phyloP scores from a whole-genome alignment of 169 alveolate genomes.

The Plasmodium vivax region DNA sequence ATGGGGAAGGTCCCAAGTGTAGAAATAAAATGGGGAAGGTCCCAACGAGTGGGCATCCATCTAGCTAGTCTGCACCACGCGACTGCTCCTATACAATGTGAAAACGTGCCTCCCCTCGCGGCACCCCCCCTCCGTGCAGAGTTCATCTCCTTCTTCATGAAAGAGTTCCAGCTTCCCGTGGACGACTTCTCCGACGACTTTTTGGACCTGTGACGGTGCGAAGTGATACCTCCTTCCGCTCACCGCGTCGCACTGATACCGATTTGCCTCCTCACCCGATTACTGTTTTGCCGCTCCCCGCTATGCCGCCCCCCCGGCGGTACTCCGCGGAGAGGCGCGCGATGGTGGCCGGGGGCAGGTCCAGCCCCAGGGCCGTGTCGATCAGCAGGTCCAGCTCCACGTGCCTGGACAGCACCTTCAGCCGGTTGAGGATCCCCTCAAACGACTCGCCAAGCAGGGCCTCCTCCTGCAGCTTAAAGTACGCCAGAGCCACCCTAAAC shows the following conservation, averaged over 20 bases:
- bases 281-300: neutral
- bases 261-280: neutral
- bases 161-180: conserved; percentile 15
- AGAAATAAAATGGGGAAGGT: neutral
- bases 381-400: conserved; percentile 2
- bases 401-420: conserved; percentile 41
- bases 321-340: neutral
- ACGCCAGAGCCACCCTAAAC: conserved; percentile 24
- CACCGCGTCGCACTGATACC: neutral
- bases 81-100: neutral
- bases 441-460: conserved; percentile 18
- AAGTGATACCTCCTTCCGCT: neutral
- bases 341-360: neutral
- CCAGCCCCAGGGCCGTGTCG: conserved; percentile 29
- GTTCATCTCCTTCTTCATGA: conserved; percentile 35
- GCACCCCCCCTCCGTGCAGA: neutral
- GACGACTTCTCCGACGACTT: conserved; percentile 62
- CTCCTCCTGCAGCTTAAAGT: conserved; percentile 35
- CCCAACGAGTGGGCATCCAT: neutral
- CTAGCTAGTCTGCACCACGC: neutral
- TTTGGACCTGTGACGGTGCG: conserved; percentile 17
- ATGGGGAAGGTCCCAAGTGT: neutral
- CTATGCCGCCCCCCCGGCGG: neutral
- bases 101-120: neutral
- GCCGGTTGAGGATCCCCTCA: conserved; percentile 26